phyloP scores from a whole-genome alignment of 129 eudicot species.

The Flaveria robusta region DNA sequence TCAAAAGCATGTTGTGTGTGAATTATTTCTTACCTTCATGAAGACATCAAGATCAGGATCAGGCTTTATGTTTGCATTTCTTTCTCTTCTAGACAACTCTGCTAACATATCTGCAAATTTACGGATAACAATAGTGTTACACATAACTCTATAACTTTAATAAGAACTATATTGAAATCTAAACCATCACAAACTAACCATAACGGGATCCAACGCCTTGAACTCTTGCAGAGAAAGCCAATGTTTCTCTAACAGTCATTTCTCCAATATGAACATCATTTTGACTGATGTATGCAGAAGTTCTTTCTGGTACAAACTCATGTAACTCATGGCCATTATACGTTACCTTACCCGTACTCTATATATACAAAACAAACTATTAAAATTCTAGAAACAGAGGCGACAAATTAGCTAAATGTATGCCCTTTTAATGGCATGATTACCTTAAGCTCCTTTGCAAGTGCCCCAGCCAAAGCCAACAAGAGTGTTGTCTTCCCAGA shows the following conservation, averaged over 20 bases:
- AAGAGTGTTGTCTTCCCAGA: conserved; percentile 85
- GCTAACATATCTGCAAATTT: conserved; percentile 70
- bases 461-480: conserved; percentile 76
- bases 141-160: background rate
- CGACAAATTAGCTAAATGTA: background rate
- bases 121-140: conserved; percentile 1
- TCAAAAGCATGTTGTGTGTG: background rate
- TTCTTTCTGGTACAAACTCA: conserved; percentile 89
- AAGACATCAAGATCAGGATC: conserved; percentile 81
- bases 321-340: conserved; percentile 76
- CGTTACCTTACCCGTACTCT: conserved; percentile 74
- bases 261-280: conserved; percentile 90
- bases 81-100: conserved; percentile 86
- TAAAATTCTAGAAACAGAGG: conserved; percentile 13
- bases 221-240: conserved; percentile 81
- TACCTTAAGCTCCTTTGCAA: conserved; percentile 57
- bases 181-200: conserved; percentile 47
- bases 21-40: conserved; percentile 65
- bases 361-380: conserved; percentile 4
- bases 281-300: conserved; percentile 89
- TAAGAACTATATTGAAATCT: background rate
- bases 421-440: background rate
- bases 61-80: conserved; percentile 74
- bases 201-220: conserved; percentile 92
- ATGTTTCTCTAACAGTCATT: conserved; percentile 92